Base-by-base conservation (phyloP, 805 yeast genomes). In the Nakazawaea pomicola region DNA sequence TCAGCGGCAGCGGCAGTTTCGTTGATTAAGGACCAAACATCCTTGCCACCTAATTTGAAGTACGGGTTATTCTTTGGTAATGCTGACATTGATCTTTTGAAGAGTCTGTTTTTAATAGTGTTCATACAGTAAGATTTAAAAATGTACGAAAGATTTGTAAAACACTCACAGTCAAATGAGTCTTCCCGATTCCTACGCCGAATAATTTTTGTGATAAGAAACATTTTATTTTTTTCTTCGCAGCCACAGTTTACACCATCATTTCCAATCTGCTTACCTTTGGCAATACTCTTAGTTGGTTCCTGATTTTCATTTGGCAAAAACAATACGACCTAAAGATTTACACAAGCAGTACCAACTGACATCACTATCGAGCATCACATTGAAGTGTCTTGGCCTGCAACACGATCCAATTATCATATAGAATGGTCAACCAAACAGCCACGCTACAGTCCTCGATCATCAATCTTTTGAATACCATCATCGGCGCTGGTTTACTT, bases 21-120 rank as follows among this genome's bases (percentile, higher is more conserved):
- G 57, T 93, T 93, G 62, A 95, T 86, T 49, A 93, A 66, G 2
- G 95, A 74, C 99, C 99, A 93, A 35, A 93, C 90, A 60, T 93
- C 99, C 56, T 89, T 87, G 33, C 82, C 78, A 12, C 79, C 77
- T 28, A 81, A 72, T 37, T 78, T 70, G 63, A 85, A 84, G 59
- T 83, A 83, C 0, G 83, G 81, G 51, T 80, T 80, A 54, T 75
- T 79, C 37, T 65, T 53, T 24, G 75, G 75, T 10, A 67, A 54
- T 17, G 45, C 38, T 8, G 59, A 53, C 45, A 48, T 45, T 18
- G 38, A 11, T 35, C 38, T 35, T 27, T 12, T 35, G 24, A 35
- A 4, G 12, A 27, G 21, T 33, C 10, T 23, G 25, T 23, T 23
- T 10, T 10, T 23, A 10, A 23, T 8, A 23, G 10, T 7, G 25